Percentiles rank a stretch among this genome's conserved stretches.
Evolutionary conservation across 106 monocot genomes (phyloP).

Genomic region (Phalaenopsis equestris): DNA sequence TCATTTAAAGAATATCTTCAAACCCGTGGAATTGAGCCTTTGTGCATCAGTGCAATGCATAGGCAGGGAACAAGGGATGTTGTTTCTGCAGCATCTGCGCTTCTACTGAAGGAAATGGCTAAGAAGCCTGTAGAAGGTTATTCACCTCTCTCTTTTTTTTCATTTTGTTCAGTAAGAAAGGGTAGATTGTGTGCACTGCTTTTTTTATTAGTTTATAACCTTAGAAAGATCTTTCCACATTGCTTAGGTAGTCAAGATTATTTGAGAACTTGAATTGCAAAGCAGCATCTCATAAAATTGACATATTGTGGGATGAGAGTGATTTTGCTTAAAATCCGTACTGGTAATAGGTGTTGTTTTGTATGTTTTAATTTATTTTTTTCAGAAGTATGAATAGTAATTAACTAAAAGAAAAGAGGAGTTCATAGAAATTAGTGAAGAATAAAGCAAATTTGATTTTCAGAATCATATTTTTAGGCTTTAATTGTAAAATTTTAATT

Average conservation of each 20-base stretch:
- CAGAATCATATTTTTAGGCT: not conserved
- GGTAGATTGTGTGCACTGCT: not conserved
- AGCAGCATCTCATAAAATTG: not conserved
- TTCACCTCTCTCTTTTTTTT: not conserved
- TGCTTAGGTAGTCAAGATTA: not conserved
- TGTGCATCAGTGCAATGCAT: slow-evolving; percentile 81
- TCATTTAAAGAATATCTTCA: slow-evolving; percentile 54
- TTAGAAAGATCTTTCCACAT: not conserved
- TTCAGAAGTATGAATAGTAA: not conserved
- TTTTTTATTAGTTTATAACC: not conserved
- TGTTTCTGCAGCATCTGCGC: slow-evolving; percentile 54
- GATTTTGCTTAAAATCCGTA: not conserved
- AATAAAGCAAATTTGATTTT: not conserved
- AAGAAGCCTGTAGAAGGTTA: slow-evolving; percentile 62
- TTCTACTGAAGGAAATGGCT: slow-evolving; percentile 49
- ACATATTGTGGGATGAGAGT: not conserved
- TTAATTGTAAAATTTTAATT: not conserved
- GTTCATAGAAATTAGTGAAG: not conserved
- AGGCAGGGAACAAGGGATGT: slow-evolving; percentile 82
- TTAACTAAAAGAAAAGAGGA: not conserved
- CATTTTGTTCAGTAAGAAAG: not conserved
- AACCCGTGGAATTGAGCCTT: slow-evolving; percentile 36
- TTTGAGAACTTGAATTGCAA: not conserved
- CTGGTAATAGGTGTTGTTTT: not conserved
- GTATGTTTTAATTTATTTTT: not conserved